phyloP scores from a whole-genome alignment of 805 yeast species.

The Tetrapisispora namnaoensis region DNA sequence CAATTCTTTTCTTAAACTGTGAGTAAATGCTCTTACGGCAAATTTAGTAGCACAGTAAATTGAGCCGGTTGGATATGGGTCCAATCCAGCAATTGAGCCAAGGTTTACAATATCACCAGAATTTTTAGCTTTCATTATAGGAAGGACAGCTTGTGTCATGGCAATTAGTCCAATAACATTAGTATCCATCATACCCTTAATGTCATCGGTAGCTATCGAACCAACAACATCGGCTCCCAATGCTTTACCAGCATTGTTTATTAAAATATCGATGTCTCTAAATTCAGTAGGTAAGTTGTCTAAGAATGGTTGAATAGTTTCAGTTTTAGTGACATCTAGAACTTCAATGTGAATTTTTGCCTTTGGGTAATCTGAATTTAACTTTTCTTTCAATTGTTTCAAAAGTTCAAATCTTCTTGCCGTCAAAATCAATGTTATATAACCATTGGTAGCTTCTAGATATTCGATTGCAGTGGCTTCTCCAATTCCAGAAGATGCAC shows the following conservation, averaged over 20 bases:
- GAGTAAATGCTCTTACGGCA: slow-evolving; percentile 62
- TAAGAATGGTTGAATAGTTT: slow-evolving; percentile 44
- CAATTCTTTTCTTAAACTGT: slow-evolving; percentile 64
- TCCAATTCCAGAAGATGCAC: slow-evolving; percentile 95
- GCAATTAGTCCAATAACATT: slow-evolving; percentile 81
- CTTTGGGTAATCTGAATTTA: slow-evolving; percentile 38
- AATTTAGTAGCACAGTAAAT: slow-evolving; percentile 71
- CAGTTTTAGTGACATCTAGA: slow-evolving; percentile 50
- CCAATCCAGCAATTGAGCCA: slow-evolving; percentile 74
- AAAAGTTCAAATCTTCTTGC: slow-evolving; percentile 70
- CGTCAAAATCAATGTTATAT: slow-evolving; percentile 58
- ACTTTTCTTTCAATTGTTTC: slow-evolving; percentile 37
- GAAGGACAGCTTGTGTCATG: slow-evolving; percentile 70
- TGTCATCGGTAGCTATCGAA: slow-evolving; percentile 49
- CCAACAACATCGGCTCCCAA: slow-evolving; percentile 74
- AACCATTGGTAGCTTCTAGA: slow-evolving; percentile 65
- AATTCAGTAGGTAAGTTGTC: slow-evolving; percentile 47
- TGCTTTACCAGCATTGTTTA: slow-evolving; percentile 76
- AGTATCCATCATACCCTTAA: slow-evolving; percentile 69
- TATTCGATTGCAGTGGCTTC: slow-evolving; percentile 83
- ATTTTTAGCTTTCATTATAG: slow-evolving; percentile 59
- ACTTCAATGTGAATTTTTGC: slow-evolving; percentile 37
- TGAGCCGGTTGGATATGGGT: slow-evolving; percentile 70
- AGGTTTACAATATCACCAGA: slow-evolving; percentile 64
- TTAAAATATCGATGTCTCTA: slow-evolving; percentile 52